Percentiles rank a stretch among this genome's conserved stretches.
Conservation (phyloP, 208 protist genomes). For the Trypanosoma lewisi region DNA sequence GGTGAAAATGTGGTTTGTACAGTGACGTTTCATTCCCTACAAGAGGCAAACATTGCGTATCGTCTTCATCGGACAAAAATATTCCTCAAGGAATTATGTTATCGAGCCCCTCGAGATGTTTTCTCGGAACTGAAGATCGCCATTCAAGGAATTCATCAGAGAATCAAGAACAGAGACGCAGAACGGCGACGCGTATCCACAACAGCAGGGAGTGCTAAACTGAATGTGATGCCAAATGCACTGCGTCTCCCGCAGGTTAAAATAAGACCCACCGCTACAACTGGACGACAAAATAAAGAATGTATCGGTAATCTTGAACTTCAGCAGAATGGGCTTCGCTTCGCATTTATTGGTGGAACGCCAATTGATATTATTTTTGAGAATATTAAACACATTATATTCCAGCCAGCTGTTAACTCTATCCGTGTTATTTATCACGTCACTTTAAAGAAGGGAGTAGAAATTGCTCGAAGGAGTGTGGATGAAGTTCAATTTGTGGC, state of each 20-base stretch:
- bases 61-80: slow-evolving; percentile 78
- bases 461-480: slow-evolving; percentile 95
- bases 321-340: slow-evolving; percentile 96
- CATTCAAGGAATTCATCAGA: slow-evolving; percentile 66
- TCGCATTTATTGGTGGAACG: slow-evolving; percentile 71
- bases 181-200: slow-evolving; percentile 46
- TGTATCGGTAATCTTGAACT: slow-evolving; percentile 90
- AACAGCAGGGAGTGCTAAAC: slow-evolving; percentile 40
- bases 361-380: slow-evolving; percentile 93
- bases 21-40: slow-evolving; percentile 87
- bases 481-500: slow-evolving; percentile 96
- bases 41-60: slow-evolving; percentile 80
- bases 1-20: slow-evolving; percentile 69
- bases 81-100: slow-evolving; percentile 90
- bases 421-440: slow-evolving; percentile 96
- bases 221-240: slow-evolving; percentile 36
- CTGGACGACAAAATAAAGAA: slow-evolving; percentile 76
- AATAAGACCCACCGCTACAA: slow-evolving; percentile 83
- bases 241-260: slow-evolving; percentile 86
- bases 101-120: slow-evolving; percentile 50
- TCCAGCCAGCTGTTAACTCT: slow-evolving; percentile 92
- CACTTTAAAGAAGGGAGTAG: slow-evolving; percentile 95
- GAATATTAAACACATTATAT: slow-evolving; percentile 97
- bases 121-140: slow-evolving; percentile 58
- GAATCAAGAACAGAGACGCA: slow-evolving; percentile 77